Evolutionary conservation across 208 protist genomes (phyloP).

Genomic region (Leishmania mexicana): DNA sequence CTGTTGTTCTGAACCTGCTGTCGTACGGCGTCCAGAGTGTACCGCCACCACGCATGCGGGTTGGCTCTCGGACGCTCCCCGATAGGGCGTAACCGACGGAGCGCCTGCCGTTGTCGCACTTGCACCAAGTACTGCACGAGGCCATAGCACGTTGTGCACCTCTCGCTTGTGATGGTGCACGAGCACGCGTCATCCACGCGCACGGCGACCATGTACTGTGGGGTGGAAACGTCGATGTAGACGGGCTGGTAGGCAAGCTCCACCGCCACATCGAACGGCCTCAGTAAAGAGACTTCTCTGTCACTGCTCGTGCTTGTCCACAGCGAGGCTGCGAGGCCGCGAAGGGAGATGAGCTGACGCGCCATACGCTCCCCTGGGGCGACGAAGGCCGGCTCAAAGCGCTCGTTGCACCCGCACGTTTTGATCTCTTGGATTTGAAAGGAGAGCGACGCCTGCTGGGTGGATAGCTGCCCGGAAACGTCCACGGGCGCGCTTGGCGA

Average conservation of each 20-base stretch:
- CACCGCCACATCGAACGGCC: constrained; percentile 19
- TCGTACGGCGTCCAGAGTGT: constrained; percentile 51
- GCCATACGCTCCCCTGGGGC: constrained; percentile 38
- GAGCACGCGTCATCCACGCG: constrained; percentile 32
- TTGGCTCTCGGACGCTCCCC: constrained; percentile 31
- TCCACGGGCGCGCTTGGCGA: not conserved
- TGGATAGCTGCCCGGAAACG: not conserved
- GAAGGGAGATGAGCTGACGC: constrained; percentile 56
- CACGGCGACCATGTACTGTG: constrained; percentile 34
- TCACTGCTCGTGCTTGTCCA: not conserved
- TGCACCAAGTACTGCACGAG: constrained; percentile 15
- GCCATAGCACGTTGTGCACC: constrained; percentile 23
- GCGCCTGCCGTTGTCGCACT: constrained; percentile 30
- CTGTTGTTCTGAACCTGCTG: constrained; percentile 36
- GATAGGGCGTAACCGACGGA: constrained; percentile 43
- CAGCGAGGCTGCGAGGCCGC: constrained; percentile 44
- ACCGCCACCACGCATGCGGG: constrained; percentile 69
- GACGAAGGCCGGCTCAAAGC: constrained; percentile 53
- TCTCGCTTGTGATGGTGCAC: constrained; percentile 27
- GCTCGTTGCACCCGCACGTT: constrained; percentile 61
- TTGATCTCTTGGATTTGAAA: constrained; percentile 44
- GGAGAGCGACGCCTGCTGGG: constrained; percentile 19
- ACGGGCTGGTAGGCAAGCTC: constrained; percentile 37
- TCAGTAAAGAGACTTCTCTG: constrained; percentile 15
- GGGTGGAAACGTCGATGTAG: constrained; percentile 8